These are phyloP conservation scores for Neoconidiobolus thromboides DNA, from an alignment of 371 early-diverging fungal genomes.

Conservation along the genomic window DNA sequence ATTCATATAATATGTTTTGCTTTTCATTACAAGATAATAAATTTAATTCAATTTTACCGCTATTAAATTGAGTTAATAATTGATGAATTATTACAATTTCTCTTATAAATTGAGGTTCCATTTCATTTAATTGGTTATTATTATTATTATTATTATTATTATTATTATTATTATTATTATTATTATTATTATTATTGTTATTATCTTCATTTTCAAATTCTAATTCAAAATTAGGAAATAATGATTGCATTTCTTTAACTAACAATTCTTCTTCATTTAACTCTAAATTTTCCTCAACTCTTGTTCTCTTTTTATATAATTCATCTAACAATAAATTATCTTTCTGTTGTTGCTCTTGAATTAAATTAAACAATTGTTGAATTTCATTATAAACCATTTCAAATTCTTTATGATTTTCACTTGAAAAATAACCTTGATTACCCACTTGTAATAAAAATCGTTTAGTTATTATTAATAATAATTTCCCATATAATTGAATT, in stretches of 20 bases:
- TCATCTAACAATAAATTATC: slow-evolving; percentile 47
- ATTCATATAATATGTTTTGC: background rate
- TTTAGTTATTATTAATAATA: slow-evolving; percentile 33
- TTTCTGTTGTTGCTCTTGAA: slow-evolving; percentile 41
- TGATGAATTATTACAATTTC: background rate
- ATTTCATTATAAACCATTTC: slow-evolving; percentile 39
- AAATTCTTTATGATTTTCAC: slow-evolving; percentile 26
- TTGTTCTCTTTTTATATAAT: slow-evolving; percentile 37
- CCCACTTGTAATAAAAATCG: slow-evolving; percentile 27
- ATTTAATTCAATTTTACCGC: no score
- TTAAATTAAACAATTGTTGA: slow-evolving; percentile 35
- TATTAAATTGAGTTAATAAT: background rate
- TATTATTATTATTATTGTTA: no score
- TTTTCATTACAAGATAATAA: background rate
- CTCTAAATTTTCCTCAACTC: slow-evolving; percentile 17
- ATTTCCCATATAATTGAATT: slow-evolving; percentile 40
- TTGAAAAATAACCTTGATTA: slow-evolving; percentile 26
- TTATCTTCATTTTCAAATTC: background rate
- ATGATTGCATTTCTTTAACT: slow-evolving; percentile 14
- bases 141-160: no score
- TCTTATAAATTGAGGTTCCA: background rate
- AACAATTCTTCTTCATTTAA: slow-evolving; percentile 28
- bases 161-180: background rate
- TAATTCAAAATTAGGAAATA: slow-evolving; percentile 12
- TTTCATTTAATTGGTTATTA: background rate